Evolutionary conservation across 75 land plant genomes (phyloP), one percentile per base, ranked within the genome.

Genomic region (Chamaecyparis obtusa): DNA sequence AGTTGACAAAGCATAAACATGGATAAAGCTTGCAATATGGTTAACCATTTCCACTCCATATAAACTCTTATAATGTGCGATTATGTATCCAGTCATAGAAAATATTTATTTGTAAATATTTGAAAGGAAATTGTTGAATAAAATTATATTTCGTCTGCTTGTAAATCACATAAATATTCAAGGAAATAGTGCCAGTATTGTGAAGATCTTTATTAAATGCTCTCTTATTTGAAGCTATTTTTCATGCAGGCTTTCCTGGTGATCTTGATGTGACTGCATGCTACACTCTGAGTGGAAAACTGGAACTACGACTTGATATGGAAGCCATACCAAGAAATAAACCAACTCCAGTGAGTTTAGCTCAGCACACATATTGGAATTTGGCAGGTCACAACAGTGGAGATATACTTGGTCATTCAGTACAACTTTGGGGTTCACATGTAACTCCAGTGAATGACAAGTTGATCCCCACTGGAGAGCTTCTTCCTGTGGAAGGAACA

Each of bases 311-410:
- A 82, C 94, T 94, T 46, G 99, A 96, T 56, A 96, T 98, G 99
- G 93, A 92, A 88, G 99, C 96, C 19, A 90, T 90, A 39, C 97
- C 99, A 21, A 83, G 85, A 46, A 94, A 89, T 89, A 98, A 96
- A 87, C 85, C 95, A n/a, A 96, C 99, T 44, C 97, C 97, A 44
- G 88, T 98, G 75, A 98, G 85, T 91, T 87, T 98, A 35, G 97
- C 99, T 15, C 98, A 96, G 85, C 99, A 98, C 88, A 93, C 95
- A 17, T 98, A 98, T 84, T 98, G 99, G 99, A 98, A 98, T 87
- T 88, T 98, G 80, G 93, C 93, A 9, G 99, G 99, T 49, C 99
- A 98, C 84, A 89, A 89, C 84, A 90, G 92, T 11, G 99, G 99
- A 16, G 79, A 87, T 67, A 87, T 96, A 13, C 92, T 96, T 4